phyloP scores from a whole-genome alignment of 176 grass and related monocot species.

The Microstegium vimineum region DNA sequence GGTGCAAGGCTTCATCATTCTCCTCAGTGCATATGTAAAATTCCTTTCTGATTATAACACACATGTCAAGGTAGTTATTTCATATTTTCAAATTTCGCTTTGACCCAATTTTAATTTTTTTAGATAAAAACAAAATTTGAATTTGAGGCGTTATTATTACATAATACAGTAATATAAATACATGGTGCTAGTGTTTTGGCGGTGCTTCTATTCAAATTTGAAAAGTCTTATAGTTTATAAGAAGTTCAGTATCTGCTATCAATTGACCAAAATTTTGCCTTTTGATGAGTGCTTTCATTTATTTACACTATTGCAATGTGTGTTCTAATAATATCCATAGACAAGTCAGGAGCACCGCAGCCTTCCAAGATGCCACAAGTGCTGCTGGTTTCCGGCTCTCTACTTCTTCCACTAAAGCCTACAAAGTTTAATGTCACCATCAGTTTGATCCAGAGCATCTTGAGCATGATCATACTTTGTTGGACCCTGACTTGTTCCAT shows the following conservation, averaged over 20 bases:
- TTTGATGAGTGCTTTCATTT: slow-evolving; percentile 16
- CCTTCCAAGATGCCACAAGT: slow-evolving; percentile 51
- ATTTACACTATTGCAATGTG: slow-evolving; percentile 37
- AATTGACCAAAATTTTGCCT: slow-evolving; percentile 33
- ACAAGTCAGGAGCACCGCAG: slow-evolving; percentile 37
- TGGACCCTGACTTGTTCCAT: slow-evolving; percentile 46
- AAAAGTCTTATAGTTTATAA: not conserved
- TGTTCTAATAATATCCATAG: slow-evolving; percentile 51
- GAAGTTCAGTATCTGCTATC: slow-evolving; percentile 7
- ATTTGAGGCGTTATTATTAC: not conserved
- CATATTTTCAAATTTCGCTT: slow-evolving; percentile 1
- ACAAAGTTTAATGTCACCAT: slow-evolving; percentile 55
- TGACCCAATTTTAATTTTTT: not conserved
- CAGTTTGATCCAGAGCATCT: slow-evolving; percentile 65
- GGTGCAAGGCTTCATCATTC: slow-evolving; percentile 33
- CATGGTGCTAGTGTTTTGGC: not conserved
- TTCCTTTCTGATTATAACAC: not conserved
- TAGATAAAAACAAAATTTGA: not conserved
- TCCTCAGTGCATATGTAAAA: slow-evolving; percentile 32
- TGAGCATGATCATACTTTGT: slow-evolving; percentile 52
- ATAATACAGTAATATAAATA: not conserved
- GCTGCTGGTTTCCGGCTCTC: slow-evolving; percentile 43
- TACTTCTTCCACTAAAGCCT: slow-evolving; percentile 49
- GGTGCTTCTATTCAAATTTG: not conserved
- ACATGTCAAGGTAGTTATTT: not conserved